Percentiles rank a stretch among this genome's conserved stretches.
Conservation (phyloP, 768 basidiomycete species). For the Butyriboletus loyo region DNA sequence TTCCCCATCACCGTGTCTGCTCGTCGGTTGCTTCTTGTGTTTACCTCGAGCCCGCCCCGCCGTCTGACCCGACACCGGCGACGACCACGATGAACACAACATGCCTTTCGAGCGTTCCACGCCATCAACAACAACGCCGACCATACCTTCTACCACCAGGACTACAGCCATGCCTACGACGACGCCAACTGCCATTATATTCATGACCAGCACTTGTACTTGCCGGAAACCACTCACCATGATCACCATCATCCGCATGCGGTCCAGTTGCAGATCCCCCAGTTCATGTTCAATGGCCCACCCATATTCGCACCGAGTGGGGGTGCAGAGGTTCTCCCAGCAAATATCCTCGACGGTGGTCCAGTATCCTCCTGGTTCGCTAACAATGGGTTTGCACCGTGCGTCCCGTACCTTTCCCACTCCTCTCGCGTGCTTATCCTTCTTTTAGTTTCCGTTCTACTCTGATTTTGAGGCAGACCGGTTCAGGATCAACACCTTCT, state of each 20-base stretch:
- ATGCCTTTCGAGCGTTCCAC: slow-evolving; percentile 42
- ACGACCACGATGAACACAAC: slow-evolving; percentile 10
- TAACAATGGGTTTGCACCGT: slow-evolving; percentile 42
- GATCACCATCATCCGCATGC: slow-evolving; percentile 17
- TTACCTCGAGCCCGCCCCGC: neutral
- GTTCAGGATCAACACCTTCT: neutral
- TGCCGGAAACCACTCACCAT: slow-evolving; percentile 1
- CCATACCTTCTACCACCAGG: slow-evolving; percentile 9
- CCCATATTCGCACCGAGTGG: slow-evolving; percentile 68
- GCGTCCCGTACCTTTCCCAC: neutral
- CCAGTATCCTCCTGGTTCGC: slow-evolving; percentile 48
- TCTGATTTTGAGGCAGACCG: slow-evolving; percentile 15
- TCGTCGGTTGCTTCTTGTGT: neutral
- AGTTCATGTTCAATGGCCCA: slow-evolving; percentile 55
- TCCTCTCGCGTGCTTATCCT: slow-evolving; percentile 11
- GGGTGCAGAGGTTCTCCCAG: slow-evolving; percentile 70
- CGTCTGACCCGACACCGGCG: neutral
- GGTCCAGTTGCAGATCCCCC: slow-evolving; percentile 60
- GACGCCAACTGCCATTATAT: slow-evolving; percentile 9
- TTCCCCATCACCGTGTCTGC: neutral
- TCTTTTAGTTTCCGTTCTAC: slow-evolving; percentile 22
- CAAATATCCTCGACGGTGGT: slow-evolving; percentile 32
- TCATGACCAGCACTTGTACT: slow-evolving; percentile 1
- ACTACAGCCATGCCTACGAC: slow-evolving; percentile 12
- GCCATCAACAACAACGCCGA: neutral